These are phyloP conservation scores for Aspergillus piperis DNA, from an alignment of 2,329 filamentous ascomycete species.

Conservation along the genomic window DNA sequence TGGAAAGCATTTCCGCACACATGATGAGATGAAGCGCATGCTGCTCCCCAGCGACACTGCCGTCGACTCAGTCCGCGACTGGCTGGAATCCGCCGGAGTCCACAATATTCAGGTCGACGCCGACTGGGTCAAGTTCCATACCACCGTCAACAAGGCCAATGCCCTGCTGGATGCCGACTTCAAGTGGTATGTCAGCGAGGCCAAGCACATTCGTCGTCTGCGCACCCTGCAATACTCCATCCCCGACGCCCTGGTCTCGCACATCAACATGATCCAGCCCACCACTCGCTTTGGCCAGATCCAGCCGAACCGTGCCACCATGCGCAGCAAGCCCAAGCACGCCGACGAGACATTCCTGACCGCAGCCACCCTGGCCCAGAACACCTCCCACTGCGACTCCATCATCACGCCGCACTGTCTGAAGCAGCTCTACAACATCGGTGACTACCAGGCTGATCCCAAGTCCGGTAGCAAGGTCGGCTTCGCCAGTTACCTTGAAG, in stretches of 20 bases:
- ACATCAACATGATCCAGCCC: constrained; percentile 45
- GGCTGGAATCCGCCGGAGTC: constrained; percentile 48
- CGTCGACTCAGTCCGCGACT: constrained; percentile 45
- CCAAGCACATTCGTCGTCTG: constrained; percentile 32
- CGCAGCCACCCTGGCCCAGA: constrained; percentile 16
- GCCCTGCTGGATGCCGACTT: constrained; percentile 42
- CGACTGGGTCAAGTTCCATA: constrained; percentile 43
- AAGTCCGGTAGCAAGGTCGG: constrained; percentile 43
- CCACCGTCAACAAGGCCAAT: constrained; percentile 40
- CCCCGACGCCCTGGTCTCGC: constrained; percentile 34
- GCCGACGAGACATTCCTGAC: constrained; percentile 24
- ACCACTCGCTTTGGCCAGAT: constrained; percentile 46
- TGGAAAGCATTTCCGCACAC: constrained; percentile 51
- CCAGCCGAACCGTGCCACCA: constrained; percentile 29
- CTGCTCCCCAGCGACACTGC: constrained; percentile 48
- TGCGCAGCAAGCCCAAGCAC: constrained; percentile 23
- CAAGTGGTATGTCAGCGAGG: constrained; percentile 38
- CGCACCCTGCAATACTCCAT: constrained; percentile 45
- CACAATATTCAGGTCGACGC: constrained; percentile 39
- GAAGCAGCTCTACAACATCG: constrained; percentile 50
- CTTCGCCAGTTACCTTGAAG: constrained; percentile 51
- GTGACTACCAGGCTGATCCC: constrained; percentile 41
- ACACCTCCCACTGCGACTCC: constrained; percentile 43
- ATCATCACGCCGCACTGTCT: constrained; percentile 51
- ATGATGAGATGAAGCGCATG: constrained; percentile 53